Base-by-base conservation (phyloP, 2,329 filamentous ascomycete genomes). In the Didymella keratinophila region DNA sequence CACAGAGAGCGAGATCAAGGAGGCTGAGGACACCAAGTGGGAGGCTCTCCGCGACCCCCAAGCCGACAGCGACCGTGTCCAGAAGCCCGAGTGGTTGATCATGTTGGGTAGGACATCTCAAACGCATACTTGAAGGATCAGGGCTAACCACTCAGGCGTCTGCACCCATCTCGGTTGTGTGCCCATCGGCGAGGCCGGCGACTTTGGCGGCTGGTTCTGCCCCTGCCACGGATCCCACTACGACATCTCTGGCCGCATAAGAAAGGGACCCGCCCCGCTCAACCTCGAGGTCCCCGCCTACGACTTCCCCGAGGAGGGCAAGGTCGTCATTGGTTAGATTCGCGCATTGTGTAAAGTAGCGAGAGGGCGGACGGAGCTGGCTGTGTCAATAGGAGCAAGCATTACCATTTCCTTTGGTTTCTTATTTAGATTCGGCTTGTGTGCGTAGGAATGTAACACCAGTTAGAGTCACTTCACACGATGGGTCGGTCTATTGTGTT, bases 161-260 rank as follows among this genome's bases (percentile, higher is more conserved):
- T 99, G 95, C 90, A 99, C 95, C 76, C 95, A 99, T 83, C 85
- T 99, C 78, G 95, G 95, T 83, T 99, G 95, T 87, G 95, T 99
- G 71, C 95, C 95, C 78, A 99, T 99, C 75, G 95, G 96, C 76
- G 95, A 99, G 85, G 92, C 95, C 67, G 95, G 95, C 80, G 96
- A 99, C 82, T 99, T 85, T 76, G 95, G 95, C 79, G 95, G 95
- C 78, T 99, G 95, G 95, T 99, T 99, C 90, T 99, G 95, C 86
- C 95, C 95, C 68, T 99, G 95, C 91, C 95, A 99, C 87, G 95
- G 95, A 81, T 97, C 93, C 71, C 95, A 99, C 86, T 99, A 99
- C 88, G 95, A 99, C 80, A 98, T 99, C 80, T 98, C 93, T 66
- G 95, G 95, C 80, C 93, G 95, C 82, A 92, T 97, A 87, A 89